Evolutionary conservation across 2,329 filamentous ascomycete genomes (phyloP), one percentile per base, ranked within the genome.

Genomic region (Aspergillus eucalypticola): DNA sequence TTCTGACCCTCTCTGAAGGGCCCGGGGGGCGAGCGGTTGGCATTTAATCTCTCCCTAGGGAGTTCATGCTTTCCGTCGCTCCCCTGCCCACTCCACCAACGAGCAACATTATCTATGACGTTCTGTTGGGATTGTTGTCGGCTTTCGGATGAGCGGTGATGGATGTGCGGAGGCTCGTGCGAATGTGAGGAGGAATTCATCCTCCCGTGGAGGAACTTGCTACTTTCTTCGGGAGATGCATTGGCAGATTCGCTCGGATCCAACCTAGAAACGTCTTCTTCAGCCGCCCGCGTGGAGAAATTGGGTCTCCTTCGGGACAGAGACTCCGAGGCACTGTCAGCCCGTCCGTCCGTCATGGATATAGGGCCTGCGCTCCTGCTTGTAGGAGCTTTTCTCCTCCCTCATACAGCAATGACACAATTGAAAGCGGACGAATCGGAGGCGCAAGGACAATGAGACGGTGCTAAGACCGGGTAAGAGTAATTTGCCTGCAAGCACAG

Each of bases 261-360:
- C 29, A 78, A 62, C 54, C 74, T 71, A 17, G 70, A 67, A 32
- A 66, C 72, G 70, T 78, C 76, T 67, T 75, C 76, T 64, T 72
- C 63, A 39, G 76, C 69, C 8, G 74, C 73, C 59, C 75, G 73
- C 51, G 75, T 71, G 19, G 75, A 75, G 63, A 78, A 77, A 58
- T 70, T 74, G n/a, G 75, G 75, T 58, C 73, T 70, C 66, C 69
- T 71, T 62, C 74, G 71, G 68, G 73, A 69, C 64, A 73, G 64
- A 50, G 69, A 65, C 63, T 63, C 63, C 46, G 66, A 66, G 62
- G 66, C 39, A 60, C 64, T 53, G 52, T 64, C 60, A 51, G 57
- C 60, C 46, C 56, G 61, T 60, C 60, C 59, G 53, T 58, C 57
- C 49, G 66, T 68, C 71, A 72, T 73, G 56, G 63, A 60, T 63